Evolutionary conservation across 345 rosid genomes (phyloP).

Genomic region (Arabidopsis suecica): DNA sequence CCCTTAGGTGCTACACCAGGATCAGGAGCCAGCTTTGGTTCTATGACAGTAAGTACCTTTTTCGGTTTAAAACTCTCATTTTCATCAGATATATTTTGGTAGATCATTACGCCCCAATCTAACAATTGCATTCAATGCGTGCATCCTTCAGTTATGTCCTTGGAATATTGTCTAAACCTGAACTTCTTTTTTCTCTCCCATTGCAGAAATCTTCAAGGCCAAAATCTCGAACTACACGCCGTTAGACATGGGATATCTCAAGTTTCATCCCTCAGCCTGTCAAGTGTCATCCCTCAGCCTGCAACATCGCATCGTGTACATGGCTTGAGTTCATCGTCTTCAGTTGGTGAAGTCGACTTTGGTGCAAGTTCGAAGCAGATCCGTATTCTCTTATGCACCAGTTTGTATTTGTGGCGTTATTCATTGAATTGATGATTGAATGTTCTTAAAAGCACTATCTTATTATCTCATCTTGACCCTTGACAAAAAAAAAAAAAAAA

Average conservation of each 20-base stretch:
- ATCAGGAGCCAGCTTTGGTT: slow-evolving; percentile 89
- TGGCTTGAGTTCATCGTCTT: slow-evolving; percentile 24
- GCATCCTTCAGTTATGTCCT: neutral
- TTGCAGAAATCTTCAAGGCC: slow-evolving; percentile 83
- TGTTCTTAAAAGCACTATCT: slow-evolving; percentile 22
- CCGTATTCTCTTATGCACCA: slow-evolving; percentile 5
- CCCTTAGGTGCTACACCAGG: slow-evolving; percentile 64
- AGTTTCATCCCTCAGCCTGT: slow-evolving; percentile 14
- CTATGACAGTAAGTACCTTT: slow-evolving; percentile 66
- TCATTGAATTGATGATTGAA: slow-evolving; percentile 24
- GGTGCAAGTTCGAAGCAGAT: slow-evolving; percentile 25
- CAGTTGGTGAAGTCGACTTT: slow-evolving; percentile 18
- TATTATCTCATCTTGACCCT: neutral
- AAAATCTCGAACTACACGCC: slow-evolving; percentile 75
- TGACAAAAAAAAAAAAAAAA: too few relatives aligned
- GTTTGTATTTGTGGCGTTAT: neutral
- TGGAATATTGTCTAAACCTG: slow-evolving; percentile 20
- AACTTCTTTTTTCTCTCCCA: slow-evolving; percentile 16
- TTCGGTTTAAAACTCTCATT: neutral
- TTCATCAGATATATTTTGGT: slow-evolving; percentile 26
- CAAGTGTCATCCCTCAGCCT: slow-evolving; percentile 18
- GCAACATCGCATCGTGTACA: neutral
- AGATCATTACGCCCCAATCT: neutral
- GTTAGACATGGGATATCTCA: slow-evolving; percentile 49
- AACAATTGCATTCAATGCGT: neutral